A percentile compares a stretch with the other conserved stretches of the same genome.
Conservation (phyloP, 352 stramenopile genomes). For the Globisporangium emineosum region DNA sequence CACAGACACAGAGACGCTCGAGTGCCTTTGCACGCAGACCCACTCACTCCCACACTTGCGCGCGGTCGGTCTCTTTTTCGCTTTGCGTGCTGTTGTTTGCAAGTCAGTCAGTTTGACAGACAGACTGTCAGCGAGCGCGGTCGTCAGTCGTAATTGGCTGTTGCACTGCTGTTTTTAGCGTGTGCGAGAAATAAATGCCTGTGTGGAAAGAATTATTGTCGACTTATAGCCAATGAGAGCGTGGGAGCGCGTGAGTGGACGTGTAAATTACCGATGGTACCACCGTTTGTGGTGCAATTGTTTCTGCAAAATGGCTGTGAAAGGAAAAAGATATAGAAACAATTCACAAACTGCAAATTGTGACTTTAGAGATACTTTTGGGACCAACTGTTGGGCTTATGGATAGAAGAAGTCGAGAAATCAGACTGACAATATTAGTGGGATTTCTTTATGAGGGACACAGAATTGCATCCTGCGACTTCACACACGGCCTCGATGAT, state of each 20-base stretch:
- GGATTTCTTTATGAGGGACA: no score
- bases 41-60: background rate
- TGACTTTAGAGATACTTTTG: background rate
- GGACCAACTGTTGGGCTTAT: no score
- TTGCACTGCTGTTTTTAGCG: background rate
- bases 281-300: background rate
- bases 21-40: background rate
- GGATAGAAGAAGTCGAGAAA: no score
- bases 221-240: background rate
- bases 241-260: background rate
- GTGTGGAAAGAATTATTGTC: background rate
- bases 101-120: background rate
- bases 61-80: background rate
- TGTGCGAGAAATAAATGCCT: background rate
- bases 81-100: background rate
- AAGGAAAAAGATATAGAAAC: background rate
- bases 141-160: background rate
- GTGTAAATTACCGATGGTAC: background rate
- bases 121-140: background rate
- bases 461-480: no score
- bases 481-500: no score
- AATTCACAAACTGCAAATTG: background rate
- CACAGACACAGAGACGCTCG: background rate
- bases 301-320: background rate
- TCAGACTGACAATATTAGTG: no score